Conservation (phyloP, 768 basidiomycete genomes). For the Kwoniella bestiolae region DNA sequence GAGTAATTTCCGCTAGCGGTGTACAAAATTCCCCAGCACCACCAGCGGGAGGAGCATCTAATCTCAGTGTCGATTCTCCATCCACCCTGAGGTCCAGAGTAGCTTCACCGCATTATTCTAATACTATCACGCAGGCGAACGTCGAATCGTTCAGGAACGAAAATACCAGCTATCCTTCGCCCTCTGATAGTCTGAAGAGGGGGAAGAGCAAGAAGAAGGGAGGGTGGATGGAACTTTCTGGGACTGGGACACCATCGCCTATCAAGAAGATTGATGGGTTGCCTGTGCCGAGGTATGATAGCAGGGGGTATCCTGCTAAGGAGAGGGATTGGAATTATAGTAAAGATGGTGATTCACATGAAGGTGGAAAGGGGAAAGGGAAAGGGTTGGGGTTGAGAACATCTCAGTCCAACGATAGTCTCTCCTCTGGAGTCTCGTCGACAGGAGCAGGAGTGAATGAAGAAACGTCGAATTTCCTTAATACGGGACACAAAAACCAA, state of each 20-base stretch:
- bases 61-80: constrained; percentile 18
- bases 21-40: constrained; percentile 4
- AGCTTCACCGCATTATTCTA: constrained; percentile 17
- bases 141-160: constrained; percentile 17
- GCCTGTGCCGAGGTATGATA: constrained; percentile 38
- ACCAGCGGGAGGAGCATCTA: background rate
- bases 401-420: constrained; percentile 27
- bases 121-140: constrained; percentile 14
- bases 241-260: constrained; percentile 10
- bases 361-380: constrained; percentile 2
- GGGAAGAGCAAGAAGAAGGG: constrained; percentile 15
- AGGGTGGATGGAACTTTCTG: constrained; percentile 23
- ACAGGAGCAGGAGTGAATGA: constrained; percentile 46
- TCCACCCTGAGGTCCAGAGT: constrained; percentile 17
- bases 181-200: constrained; percentile 8
- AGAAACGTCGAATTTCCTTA: constrained; percentile 33
- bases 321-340: constrained; percentile 12
- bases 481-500: constrained; percentile 18
- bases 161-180: constrained; percentile 13
- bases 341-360: constrained; percentile 4
- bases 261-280: background rate
- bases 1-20: constrained; percentile 18
- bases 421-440: constrained; percentile 40
- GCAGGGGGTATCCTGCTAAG: constrained; percentile 43
- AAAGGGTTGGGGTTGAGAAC: constrained; percentile 9